Evolutionary conservation across 1,284 basidiomycete genomes (phyloP), one percentile per base, ranked within the genome.

Genomic region (Athelia sp.): DNA sequence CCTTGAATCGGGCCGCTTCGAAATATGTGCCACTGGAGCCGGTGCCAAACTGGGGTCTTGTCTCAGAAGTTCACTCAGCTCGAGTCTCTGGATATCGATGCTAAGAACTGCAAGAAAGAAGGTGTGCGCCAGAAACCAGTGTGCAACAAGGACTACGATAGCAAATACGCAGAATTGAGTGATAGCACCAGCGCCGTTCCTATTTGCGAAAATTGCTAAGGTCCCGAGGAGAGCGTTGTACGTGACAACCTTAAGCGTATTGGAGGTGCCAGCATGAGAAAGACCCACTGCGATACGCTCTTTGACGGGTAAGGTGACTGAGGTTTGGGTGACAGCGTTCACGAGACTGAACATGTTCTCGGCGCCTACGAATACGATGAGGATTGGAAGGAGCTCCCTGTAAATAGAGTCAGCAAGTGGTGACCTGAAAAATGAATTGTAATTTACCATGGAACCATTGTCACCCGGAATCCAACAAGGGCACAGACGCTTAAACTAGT

Each of bases 281-380:
- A 98, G 74, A 2, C 94, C 96, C 52, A 90, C 81, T 0, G 92
- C 93, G 50, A 98, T 91, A 23, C 96, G 84, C 56, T 93, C 88
- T 54, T 96, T 93, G 11, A 98, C 94, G 1, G 94, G 84, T 29
- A 97, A 76, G 1, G 89, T 85, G 43, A 98, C 86, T 2, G 93
- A 87, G 1, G 96, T 97, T 56, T 82, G 88, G 19, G 90, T 84
- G 34, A 99, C 91, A 0, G 93, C 93, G 58, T 93, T 85, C 18
- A 94, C 92, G 62, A 99, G 74, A 58, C 87, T 89, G 64, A 93
- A 92, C 95, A 98, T 98, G 62, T 98, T 98, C 70, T 98, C 96
- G 1, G 93, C 90, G 9, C 96, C 96, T 17, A 98, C 90, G 56
- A 98, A 95, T 15, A 95, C 83, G 46, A 99, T 93, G 45, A 98